Evolutionary conservation across 1,284 basidiomycete genomes (phyloP).

Genomic region (Marasmius tenuissimus): DNA sequence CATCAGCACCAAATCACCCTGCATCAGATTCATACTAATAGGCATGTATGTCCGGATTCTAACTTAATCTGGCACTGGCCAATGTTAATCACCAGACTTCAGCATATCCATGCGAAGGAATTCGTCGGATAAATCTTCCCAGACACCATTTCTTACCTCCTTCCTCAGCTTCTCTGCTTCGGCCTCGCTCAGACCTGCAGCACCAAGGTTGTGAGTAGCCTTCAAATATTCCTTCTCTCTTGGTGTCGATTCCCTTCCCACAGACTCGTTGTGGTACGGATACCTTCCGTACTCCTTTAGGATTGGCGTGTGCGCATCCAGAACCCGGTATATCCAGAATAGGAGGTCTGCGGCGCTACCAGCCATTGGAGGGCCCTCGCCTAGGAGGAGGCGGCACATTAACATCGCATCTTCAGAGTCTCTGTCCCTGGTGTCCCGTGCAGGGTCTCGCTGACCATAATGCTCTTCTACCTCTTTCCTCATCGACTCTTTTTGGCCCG

Average conservation of each 20-base stretch:
- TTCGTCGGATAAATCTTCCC: background rate
- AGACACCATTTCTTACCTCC: conserved; percentile 6
- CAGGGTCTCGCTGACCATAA: conserved; percentile 5
- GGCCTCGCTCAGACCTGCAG: conserved; percentile 7
- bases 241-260: conserved; percentile 8
- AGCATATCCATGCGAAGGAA: background rate
- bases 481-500: conserved; percentile 1
- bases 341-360: conserved; percentile 7
- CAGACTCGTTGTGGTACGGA: conserved; percentile 10
- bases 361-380: conserved; percentile 2
- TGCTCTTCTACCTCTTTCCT: conserved; percentile 10
- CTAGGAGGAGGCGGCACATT: background rate
- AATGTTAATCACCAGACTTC: too few species aligned
- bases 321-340: conserved; percentile 13
- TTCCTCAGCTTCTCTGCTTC: conserved; percentile 8
- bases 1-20: too few species aligned
- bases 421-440: conserved; percentile 2
- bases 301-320: conserved; percentile 11
- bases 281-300: conserved; percentile 11
- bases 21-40: too few species aligned
- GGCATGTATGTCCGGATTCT: too few species aligned
- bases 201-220: conserved; percentile 7
- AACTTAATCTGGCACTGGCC: too few species aligned
- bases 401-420: conserved; percentile 3
- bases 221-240: conserved; percentile 8